Evolutionary conservation across 768 basidiomycete genomes (phyloP), one percentile per base, ranked within the genome.

Genomic region (Termitomyces sp.): DNA sequence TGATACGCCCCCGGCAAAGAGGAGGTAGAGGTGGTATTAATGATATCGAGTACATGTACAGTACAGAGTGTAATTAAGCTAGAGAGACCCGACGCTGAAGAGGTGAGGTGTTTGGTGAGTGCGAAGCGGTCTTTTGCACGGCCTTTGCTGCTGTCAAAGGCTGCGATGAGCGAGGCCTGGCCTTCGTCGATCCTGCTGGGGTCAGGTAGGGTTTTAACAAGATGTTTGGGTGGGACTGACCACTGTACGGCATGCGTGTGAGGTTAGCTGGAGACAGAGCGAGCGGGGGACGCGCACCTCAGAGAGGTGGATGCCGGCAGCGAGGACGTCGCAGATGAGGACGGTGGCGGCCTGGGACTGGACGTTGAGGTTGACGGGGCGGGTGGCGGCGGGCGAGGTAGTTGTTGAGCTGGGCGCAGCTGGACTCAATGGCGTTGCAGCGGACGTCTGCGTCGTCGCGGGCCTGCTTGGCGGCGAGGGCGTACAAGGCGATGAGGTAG

Each of bases 291-390:
- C 74, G 23, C 23, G 55, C 59, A 89, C 94, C 70, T 96, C 89
- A 33, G 89, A 84, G 18, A 98, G 73, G 20, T 86, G 74, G 61
- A 97, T 85, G 1, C 93, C 94, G 46, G 81, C 79, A 18, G 82
- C 77, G n/a, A 97, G 76, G 2, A 94, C 86, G 61, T 93, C 87
- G 18, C 86, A 84, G 51, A 99, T 95, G 14, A 87, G 78, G 49
- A 98, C 79, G 0, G 97, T 99, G 1, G 95, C 93, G 60, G 96
- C 85, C 75, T 96, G 83, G 0, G 89, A 87, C 67, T 95, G 93
- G 20, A 83, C 81, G 70, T 96, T 96, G 28, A 99, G 79, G 72
- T 98, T 98, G 33, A 77, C 79, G 23, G 0, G 95, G 90, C 16
- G 90, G 89, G 26, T 84, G 79, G 43, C 85, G 81, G 23, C 23